Base-by-base conservation (phyloP, 2,329 filamentous ascomycete genomes). In the Pseudogymnoascus sp. region DNA sequence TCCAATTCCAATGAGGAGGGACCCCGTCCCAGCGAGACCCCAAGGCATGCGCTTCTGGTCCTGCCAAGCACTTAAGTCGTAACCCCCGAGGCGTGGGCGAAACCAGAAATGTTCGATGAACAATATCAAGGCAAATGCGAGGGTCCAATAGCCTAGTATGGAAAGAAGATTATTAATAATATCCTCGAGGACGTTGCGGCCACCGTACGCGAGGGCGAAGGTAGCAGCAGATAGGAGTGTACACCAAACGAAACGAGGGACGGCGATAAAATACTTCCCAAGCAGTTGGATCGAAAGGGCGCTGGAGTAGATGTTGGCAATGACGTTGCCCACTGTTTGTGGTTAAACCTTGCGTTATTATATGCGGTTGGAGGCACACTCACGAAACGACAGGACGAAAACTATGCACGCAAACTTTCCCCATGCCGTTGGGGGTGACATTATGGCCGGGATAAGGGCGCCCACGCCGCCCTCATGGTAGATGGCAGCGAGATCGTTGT, bases 101-200 rank as follows among this genome's bases (percentile, higher is more conserved):
- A 69, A 69, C n/a, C 39, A 63, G 49, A 63, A 66, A 38, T 64
- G 60, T 30, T 69, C 67, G 14, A 67, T 62, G 36, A 63, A 60
- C 5, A 69, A 55, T 33, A 69, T 66, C 22, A 64, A 12, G 0
- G 52, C 63, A 49, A 68, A 69, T 11, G 65, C 60, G 7, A 69
- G 58, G 8, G 67, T 69, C 67, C 67, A 69, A 49, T 69, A 69
- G 38, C 68, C 68, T 11, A 69, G 30, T 7, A 69, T 61, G 11
- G 64, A 60, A 5, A 69, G 60, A 28, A 67, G 58, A 36, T 69
- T 67, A 41, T 64, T 64, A 38, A 69, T 62, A 52, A 69, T 69
- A 2, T 36, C 45, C 36, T 66, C 60, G 5, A 69, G 65, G 38
- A 61, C 38, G 19, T 68, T 41, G 28, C 67, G 61, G 12, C 67